These are phyloP conservation scores for Acrasis kona DNA, from an alignment of 78 protist species.

Conservation along the genomic window DNA sequence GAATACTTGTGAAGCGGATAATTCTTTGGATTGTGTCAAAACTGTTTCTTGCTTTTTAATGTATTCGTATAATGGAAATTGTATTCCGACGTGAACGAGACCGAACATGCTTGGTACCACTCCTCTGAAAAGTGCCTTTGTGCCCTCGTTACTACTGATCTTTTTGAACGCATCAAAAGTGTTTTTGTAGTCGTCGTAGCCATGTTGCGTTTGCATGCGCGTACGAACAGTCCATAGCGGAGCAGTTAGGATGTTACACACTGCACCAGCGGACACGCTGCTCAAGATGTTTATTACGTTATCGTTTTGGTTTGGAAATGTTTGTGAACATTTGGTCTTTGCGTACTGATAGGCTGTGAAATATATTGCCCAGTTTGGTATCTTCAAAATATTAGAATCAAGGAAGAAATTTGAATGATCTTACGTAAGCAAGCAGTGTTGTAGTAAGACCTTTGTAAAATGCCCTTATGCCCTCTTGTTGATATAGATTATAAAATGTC, in stretches of 20 bases:
- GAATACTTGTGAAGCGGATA: slow-evolving; percentile 19
- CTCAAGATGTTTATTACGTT: slow-evolving; percentile 6
- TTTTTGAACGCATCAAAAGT: neutral
- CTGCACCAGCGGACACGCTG: slow-evolving; percentile 54
- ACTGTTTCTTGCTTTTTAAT: slow-evolving; percentile 26
- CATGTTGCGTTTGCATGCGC: slow-evolving; percentile 11
- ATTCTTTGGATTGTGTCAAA: neutral
- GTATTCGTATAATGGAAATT: slow-evolving; percentile 66
- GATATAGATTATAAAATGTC: no score
- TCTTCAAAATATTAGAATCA: no score
- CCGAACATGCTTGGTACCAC: slow-evolving; percentile 64
- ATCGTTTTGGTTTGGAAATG: neutral
- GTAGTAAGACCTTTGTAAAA: no score
- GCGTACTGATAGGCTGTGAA: slow-evolving; percentile 40
- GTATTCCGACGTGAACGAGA: slow-evolving; percentile 66
- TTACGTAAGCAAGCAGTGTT: no score
- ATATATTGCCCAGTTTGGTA: slow-evolving; percentile 66
- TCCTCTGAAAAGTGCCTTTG: slow-evolving; percentile 50
- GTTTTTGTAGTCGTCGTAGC: neutral
- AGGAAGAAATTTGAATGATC: no score
- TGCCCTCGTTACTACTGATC: slow-evolving; percentile 46
- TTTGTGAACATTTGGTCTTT: slow-evolving; percentile 11
- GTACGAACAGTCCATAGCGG: slow-evolving; percentile 67
- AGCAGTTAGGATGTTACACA: slow-evolving; percentile 18
- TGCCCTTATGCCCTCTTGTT: no score